Evolutionary conservation across 768 basidiomycete genomes (phyloP).

Genomic region (Vararia minispora): DNA sequence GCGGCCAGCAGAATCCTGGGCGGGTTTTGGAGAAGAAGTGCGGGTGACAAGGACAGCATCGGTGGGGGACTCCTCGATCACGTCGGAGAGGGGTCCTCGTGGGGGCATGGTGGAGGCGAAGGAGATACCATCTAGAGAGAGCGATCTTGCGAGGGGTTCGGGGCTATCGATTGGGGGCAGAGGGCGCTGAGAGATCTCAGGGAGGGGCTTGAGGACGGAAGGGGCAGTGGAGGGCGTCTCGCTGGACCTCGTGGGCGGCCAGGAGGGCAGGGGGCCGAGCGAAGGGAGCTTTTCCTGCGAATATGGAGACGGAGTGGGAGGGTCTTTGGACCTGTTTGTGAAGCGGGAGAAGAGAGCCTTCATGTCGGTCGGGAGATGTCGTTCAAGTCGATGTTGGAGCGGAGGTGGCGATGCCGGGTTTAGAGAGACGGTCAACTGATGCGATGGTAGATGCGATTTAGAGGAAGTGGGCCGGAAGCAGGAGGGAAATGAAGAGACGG

Average conservation of each 20-base stretch:
- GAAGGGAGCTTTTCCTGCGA: conserved; percentile 50
- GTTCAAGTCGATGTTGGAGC: too few relatives aligned
- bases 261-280: conserved; percentile 44
- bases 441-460: too few relatives aligned
- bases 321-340: conserved; percentile 35
- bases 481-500: conserved; percentile 4
- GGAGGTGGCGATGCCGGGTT: too few relatives aligned
- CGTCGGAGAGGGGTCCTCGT: conserved; percentile 16
- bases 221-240: conserved; percentile 26
- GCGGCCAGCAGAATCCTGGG: conserved; percentile 23
- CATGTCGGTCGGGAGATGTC: too few relatives aligned
- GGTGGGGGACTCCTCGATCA: conserved; percentile 10
- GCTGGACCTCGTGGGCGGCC: conserved; percentile 12
- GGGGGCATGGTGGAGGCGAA: conserved; percentile 12
- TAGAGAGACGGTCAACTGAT: conserved; percentile 3
- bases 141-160: conserved; percentile 23
- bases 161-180: conserved; percentile 36
- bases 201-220: conserved; percentile 59
- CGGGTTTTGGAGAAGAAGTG: conserved; percentile 13
- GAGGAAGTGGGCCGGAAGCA: conserved; percentile 9
- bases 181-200: conserved; percentile 45
- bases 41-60: conserved; percentile 11
- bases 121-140: conserved; percentile 16
- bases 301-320: conserved; percentile 17
- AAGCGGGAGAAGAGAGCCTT: conserved; percentile 77